Percentiles rank a stretch among this genome's conserved stretches.
Conservation (phyloP, 2,329 filamentous ascomycete species). For the Tolypocladium album region DNA sequence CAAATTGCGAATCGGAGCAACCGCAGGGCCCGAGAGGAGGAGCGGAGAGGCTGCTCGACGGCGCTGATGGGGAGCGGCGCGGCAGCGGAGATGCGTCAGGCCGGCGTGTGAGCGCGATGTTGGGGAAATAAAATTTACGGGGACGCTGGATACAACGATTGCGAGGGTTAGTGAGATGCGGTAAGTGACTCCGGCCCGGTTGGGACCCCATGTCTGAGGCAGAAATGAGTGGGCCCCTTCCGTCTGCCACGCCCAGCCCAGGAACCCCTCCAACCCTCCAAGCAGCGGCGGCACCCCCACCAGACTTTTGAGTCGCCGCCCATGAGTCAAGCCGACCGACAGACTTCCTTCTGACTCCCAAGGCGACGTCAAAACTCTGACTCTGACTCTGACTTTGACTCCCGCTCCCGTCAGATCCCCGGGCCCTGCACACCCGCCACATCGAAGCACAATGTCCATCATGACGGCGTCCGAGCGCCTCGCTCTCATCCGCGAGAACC, state of each 20-base stretch:
- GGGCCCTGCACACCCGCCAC: neutral
- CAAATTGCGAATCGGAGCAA: neutral
- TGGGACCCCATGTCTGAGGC: neutral
- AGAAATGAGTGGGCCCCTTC: neutral
- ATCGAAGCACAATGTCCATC: conserved; percentile 10
- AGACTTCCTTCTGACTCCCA: neutral
- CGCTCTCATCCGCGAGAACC: conserved; percentile 66
- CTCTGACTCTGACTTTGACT: neutral
- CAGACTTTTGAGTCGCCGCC: neutral
- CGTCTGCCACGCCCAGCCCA: neutral
- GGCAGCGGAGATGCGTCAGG: conserved; percentile 12
- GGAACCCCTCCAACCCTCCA: neutral
- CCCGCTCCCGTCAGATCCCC: neutral
- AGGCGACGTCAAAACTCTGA: neutral
- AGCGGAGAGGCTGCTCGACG: neutral
- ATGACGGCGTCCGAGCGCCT: conserved; percentile 48
- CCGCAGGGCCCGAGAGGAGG: neutral
- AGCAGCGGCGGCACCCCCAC: neutral
- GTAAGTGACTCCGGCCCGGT: conserved; percentile 1
- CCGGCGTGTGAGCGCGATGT: conserved; percentile 10
- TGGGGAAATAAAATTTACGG: conserved; percentile 18
- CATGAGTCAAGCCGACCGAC: neutral
- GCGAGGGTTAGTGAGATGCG: conserved; percentile 1
- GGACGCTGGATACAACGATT: neutral
- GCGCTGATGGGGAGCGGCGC: conserved; percentile 3